phyloP scores from a whole-genome alignment of 176 grass and related monocot genomes.

The Oryza glaberrima region DNA sequence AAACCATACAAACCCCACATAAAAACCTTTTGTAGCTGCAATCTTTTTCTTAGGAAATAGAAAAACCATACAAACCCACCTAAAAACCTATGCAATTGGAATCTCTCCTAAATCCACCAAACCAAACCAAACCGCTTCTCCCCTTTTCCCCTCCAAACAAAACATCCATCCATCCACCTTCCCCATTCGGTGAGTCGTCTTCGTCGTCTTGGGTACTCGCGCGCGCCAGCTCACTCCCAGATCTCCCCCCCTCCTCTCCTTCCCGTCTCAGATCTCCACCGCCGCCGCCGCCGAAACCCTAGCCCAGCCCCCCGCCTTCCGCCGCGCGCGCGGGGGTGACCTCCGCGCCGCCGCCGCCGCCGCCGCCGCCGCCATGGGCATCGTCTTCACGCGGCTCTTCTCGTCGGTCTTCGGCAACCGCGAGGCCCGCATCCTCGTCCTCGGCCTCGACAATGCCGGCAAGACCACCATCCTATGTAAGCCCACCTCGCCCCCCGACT shows the following conservation, averaged over 20 bases:
- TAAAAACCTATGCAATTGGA: background rate
- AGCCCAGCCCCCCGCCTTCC: conserved; percentile 1
- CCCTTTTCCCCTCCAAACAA: background rate
- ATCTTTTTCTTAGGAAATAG: no score
- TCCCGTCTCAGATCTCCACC: conserved; percentile 34
- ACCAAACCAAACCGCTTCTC: background rate
- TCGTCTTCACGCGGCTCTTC: conserved; percentile 99
- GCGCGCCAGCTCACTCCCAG: conserved; percentile 54
- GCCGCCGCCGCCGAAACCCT: conserved; percentile 23
- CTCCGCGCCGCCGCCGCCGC: no score
- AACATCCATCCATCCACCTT: background rate
- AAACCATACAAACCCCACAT: no score
- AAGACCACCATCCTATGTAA: conserved; percentile 99
- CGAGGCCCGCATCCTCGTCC: conserved; percentile 97
- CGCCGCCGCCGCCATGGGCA: conserved; percentile 67
- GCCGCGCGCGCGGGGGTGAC: conserved; percentile 1
- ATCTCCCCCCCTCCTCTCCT: conserved; percentile 26
- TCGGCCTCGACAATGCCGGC: conserved; percentile 96
- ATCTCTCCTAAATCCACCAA: background rate
- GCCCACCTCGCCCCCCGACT: background rate
- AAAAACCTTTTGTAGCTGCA: no score
- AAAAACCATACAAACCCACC: no score
- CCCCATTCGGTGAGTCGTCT: conserved; percentile 12
- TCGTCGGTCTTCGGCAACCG: conserved; percentile 92
- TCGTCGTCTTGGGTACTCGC: conserved; percentile 45